A percentile compares a stretch with the other conserved stretches of the same genome.
Conservation (phyloP, 768 basidiomycete genomes). For the Amyloporia xantha region DNA sequence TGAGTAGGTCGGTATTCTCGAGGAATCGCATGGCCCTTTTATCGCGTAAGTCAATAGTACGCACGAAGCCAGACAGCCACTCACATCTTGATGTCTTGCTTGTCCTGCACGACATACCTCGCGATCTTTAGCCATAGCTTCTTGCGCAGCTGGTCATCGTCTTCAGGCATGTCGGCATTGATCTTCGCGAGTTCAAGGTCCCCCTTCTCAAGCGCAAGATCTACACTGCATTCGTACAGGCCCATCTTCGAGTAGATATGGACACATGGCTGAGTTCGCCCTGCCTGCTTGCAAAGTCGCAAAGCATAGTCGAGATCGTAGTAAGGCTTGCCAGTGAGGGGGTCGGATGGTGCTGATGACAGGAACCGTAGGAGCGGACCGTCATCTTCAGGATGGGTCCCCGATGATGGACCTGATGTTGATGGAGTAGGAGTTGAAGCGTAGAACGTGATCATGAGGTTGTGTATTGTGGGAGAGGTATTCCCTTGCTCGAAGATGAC, state of each 20-base stretch:
- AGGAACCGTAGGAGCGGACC: slow-evolving; percentile 80
- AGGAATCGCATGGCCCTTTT: slow-evolving; percentile 92
- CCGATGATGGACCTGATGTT: slow-evolving; percentile 34
- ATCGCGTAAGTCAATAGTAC: slow-evolving; percentile 2
- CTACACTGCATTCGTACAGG: slow-evolving; percentile 92
- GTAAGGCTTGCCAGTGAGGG: slow-evolving; percentile 79
- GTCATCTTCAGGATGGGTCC: slow-evolving; percentile 49
- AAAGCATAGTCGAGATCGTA: slow-evolving; percentile 97
- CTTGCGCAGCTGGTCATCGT: slow-evolving; percentile 80
- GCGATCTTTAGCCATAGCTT: slow-evolving; percentile 98
- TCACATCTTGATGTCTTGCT: slow-evolving; percentile 96
- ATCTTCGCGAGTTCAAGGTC: slow-evolving; percentile 93
- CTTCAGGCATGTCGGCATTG: slow-evolving; percentile 89
- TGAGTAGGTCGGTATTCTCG: slow-evolving; percentile 89
- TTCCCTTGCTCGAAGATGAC: slow-evolving; percentile 76
- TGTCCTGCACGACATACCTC: slow-evolving; percentile 96
- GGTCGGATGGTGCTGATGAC: slow-evolving; percentile 71
- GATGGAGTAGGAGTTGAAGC: slow-evolving; percentile 45
- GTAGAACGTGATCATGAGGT: slow-evolving; percentile 86
- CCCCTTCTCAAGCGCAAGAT: slow-evolving; percentile 88
- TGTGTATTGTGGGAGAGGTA: slow-evolving; percentile 85
- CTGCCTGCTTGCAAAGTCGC: slow-evolving; percentile 79
- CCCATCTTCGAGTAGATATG: slow-evolving; percentile 98
- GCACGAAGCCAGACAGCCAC: slow-evolving; percentile 27
- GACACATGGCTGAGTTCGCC: slow-evolving; percentile 83